Evolutionary conservation across 331 rosid species (phyloP), one percentile per base, ranked within the genome.

Genomic region (Rosa hybrid): DNA sequence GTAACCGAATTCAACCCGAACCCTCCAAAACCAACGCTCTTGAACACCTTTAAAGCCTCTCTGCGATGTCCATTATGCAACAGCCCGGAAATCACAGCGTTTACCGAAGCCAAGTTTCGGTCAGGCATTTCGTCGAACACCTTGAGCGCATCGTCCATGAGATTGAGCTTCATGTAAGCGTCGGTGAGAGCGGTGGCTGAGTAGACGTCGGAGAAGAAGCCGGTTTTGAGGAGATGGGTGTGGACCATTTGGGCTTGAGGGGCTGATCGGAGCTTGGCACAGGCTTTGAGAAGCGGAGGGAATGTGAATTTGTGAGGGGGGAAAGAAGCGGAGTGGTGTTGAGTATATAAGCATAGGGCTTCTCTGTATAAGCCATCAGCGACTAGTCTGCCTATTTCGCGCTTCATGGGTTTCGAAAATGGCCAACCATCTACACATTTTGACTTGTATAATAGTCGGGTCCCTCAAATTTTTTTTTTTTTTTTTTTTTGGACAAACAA

Each of bases 231-330:
- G 76, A 91, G 72, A 83, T 83, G 91, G 87, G 90, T 54, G 38
- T 90, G 97, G 12, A 89, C 78, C 76, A 78, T 86, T 78, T 86
- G 87, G 21, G 88, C 84, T 0, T 81, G 84, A 42, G 72, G 59
- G 57, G 78, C 57, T 11, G 78, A 80, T 60, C 72, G 42, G 68
- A 88, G 90, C 54, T 85, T 87, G 74, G 89, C 87, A 39, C 90
- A 91, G 49, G 97, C 97, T 89, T 92, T 94, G 83, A 94, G 81
- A 72, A 90, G 94, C 78, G 94, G 68, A 48, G 93, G 92, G 77
- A 92, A 92, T 4, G 88, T 92, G 90, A 88, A 94, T 44, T 81
- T 82, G 80, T 84, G 80, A 80, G 89, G 87, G 45, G 77, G 77
- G 48, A 34, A 45, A 16, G 83, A 85, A 60, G 88, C 67, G 18